Conservation (phyloP, 2,329 filamentous ascomycete genomes). For the Penicillium sp. region DNA sequence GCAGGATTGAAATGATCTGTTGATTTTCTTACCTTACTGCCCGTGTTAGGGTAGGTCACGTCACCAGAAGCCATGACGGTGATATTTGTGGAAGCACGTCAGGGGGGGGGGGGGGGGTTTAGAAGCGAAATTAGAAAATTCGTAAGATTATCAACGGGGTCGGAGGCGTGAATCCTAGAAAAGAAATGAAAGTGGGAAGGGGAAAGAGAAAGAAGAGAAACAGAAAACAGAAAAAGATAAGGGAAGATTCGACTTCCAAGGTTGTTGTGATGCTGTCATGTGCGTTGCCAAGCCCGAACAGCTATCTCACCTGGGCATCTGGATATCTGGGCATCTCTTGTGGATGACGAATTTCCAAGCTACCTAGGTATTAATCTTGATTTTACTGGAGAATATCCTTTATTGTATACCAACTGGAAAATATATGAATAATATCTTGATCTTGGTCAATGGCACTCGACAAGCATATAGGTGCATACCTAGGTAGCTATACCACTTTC, state of each 20-base stretch:
- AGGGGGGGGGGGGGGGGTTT: background rate
- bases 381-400: no score
- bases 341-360: background rate
- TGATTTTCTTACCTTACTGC: slow-evolving; percentile 31
- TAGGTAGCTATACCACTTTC: no score
- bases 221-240: slow-evolving; percentile 15
- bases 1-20: slow-evolving; percentile 3
- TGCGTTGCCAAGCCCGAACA: slow-evolving; percentile 18
- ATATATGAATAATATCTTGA: no score
- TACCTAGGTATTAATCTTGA: background rate
- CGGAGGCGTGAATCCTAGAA: background rate
- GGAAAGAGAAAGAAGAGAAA: slow-evolving; percentile 1
- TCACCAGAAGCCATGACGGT: slow-evolving; percentile 29
- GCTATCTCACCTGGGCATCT: background rate
- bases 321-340: background rate
- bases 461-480: no score
- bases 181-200: background rate
- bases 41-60: slow-evolving; percentile 34
- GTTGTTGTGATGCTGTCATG: slow-evolving; percentile 22
- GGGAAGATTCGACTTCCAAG: slow-evolving; percentile 14
- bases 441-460: no score
- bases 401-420: no score
- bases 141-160: slow-evolving; percentile 3
- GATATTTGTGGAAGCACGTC: background rate
- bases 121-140: slow-evolving; percentile 2